Evolutionary conservation across 345 rosid species (phyloP).

Genomic region (Ailanthus altissimus): DNA sequence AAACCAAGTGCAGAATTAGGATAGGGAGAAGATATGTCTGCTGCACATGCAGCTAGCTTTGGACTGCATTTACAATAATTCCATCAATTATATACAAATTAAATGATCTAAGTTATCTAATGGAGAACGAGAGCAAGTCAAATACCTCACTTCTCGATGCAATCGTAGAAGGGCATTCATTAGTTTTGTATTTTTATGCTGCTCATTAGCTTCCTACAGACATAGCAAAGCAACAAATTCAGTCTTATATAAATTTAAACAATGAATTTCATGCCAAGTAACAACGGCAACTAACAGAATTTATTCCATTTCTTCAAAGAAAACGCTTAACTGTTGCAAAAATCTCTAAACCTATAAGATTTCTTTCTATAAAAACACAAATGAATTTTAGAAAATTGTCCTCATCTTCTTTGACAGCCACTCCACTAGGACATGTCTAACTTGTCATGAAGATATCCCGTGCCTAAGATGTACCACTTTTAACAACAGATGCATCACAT

Average conservation of each 20-base stretch:
- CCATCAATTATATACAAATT: constrained; percentile 22
- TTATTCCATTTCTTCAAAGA: not conserved
- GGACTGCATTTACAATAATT: constrained; percentile 66
- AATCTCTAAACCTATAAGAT: not conserved
- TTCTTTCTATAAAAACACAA: no score
- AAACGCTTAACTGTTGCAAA: not conserved
- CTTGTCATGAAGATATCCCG: not conserved
- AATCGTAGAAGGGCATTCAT: constrained; percentile 82
- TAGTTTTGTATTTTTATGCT: constrained; percentile 86
- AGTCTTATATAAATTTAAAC: constrained; percentile 13
- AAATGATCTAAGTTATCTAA: constrained; percentile 8
- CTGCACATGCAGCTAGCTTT: constrained; percentile 92
- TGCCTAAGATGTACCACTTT: not conserved
- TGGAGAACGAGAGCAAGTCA: constrained; percentile 18
- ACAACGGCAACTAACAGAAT: not conserved
- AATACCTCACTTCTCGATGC: constrained; percentile 93
- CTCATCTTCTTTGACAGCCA: not conserved
- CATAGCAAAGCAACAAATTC: constrained; percentile 26
- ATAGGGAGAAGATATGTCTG: constrained; percentile 82
- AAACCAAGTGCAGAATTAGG: constrained; percentile 93
- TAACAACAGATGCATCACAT: not conserved
- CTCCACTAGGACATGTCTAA: not conserved
- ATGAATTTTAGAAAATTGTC: not conserved
- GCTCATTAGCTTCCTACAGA: constrained; percentile 81
- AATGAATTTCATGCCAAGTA: not conserved